Evolutionary conservation across 208 protist genomes (phyloP).

Genomic region (Lotmaria passim): DNA sequence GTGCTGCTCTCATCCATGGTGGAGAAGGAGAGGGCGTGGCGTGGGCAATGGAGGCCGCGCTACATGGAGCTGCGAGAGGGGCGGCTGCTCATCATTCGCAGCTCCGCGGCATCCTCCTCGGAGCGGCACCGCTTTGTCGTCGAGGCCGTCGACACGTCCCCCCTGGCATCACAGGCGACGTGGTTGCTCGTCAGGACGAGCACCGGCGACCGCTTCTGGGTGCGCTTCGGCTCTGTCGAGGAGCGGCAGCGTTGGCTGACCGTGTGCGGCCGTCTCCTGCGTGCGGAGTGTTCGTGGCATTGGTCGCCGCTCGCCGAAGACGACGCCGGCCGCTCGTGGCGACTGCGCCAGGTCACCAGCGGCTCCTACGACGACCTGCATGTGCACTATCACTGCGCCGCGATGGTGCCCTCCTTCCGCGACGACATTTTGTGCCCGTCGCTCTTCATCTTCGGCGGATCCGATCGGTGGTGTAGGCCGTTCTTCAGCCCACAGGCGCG

Average conservation of each 20-base stretch:
- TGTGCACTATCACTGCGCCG: conserved; percentile 58
- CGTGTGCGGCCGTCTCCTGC: conserved; percentile 40
- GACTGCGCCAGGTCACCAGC: conserved; percentile 31
- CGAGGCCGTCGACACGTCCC: conserved; percentile 48
- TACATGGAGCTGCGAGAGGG: conserved; percentile 63
- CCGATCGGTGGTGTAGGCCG: conserved; percentile 29
- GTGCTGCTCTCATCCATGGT: conserved; percentile 49
- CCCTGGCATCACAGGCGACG: conserved; percentile 20
- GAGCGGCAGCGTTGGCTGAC: conserved; percentile 56
- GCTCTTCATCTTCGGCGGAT: conserved; percentile 59
- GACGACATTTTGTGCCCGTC: conserved; percentile 24
- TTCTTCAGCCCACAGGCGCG: conserved; percentile 38
- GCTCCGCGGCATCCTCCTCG: conserved; percentile 21
- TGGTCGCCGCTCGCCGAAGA: conserved; percentile 53
- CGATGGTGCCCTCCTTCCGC: conserved; percentile 29
- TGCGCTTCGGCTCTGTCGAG: conserved; percentile 49
- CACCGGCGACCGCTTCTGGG: conserved; percentile 70
- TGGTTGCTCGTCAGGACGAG: conserved; percentile 66
- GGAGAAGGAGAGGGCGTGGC: conserved; percentile 72
- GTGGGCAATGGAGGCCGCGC: conserved; percentile 60
- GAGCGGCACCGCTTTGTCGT: conserved; percentile 60
- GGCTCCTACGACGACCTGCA: conserved; percentile 45
- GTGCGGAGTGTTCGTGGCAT: conserved; percentile 53
- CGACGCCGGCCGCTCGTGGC: conserved; percentile 21
- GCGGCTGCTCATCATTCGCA: conserved; percentile 55